Evolutionary conservation across 805 yeast genomes (phyloP), one percentile per base, ranked within the genome.

Genomic region (Barnettozyma vustinii): DNA sequence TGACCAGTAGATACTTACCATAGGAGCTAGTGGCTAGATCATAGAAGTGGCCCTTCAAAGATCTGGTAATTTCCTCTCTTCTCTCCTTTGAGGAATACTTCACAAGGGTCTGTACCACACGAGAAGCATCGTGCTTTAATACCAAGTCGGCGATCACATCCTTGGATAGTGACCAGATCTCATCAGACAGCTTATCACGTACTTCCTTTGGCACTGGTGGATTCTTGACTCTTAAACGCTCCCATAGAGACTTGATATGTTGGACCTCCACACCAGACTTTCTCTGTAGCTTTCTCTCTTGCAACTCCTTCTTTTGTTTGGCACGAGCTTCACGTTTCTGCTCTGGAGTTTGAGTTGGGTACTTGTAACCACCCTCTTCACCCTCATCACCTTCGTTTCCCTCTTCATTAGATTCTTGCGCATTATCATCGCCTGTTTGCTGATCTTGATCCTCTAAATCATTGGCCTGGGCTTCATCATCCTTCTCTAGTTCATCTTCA

Each of bases 121-220:
- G 80, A 21, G 97, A 88, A 9, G 97, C 92, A 73, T 92, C 98
- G 64, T 92, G 99, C 72, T 94, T 90, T 71, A 92, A 67, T 32
- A 92, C 97, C 56, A 92, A 76, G 60, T 92, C 97, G 53, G 79
- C 79, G 49, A 90, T 76, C 46, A 83, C 81, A 60, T 84, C 89
- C 59, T 85, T 80, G 45, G 95, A 74, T 52, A 88, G 75, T 21
- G 76, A 83, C 96, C 97, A 91, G 41, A 87, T 81, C 68, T 91
- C 92, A 58, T 84, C 76, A 57, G 91, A 81, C 46, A 90, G 72
- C 66, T 84, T 84, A 54, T 83, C 84, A 65, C 97, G 81, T 15
- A 81, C 76, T 51, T 76, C 82, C 57, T 85, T 83, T 43, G 96
- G 86, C 48, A 90, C 73, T 21, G 91, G 83, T 39, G 95, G 95